Percentiles rank a stretch among this genome's conserved stretches.
These are phyloP conservation scores for Knoxia roxburghii DNA, from an alignment of 257 asterid species.

Conservation along the genomic window DNA sequence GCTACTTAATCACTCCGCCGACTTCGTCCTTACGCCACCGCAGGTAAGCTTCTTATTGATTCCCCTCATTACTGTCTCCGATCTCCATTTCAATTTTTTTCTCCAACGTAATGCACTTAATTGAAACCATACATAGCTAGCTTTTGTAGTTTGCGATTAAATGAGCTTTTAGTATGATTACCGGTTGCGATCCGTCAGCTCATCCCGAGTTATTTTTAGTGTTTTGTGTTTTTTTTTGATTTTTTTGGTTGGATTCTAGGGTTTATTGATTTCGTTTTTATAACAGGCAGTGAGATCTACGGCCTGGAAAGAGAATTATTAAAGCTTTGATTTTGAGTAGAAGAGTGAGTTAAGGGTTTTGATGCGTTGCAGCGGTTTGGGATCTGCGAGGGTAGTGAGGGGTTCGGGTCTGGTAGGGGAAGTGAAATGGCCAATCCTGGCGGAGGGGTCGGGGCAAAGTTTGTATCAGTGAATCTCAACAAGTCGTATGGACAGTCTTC, in stretches of 20 bases:
- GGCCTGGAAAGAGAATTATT: constrained; percentile 20
- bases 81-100: constrained; percentile 11
- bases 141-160: neutral
- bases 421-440: constrained; percentile 60
- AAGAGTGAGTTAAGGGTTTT: constrained; percentile 43
- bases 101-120: constrained; percentile 12
- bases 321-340: constrained; percentile 27
- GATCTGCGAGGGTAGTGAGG: constrained; percentile 43
- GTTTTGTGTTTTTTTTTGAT: neutral
- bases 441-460: constrained; percentile 52
- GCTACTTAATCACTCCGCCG: constrained; percentile 43
- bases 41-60: constrained; percentile 35
- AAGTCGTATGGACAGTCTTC: constrained; percentile 84
- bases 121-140: neutral
- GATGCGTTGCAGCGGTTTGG: constrained; percentile 61
- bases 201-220: neutral
- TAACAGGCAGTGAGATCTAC: constrained; percentile 39
- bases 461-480: constrained; percentile 72
- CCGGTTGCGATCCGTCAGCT: neutral
- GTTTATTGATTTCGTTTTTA: neutral
- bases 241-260: neutral
- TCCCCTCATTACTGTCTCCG: constrained; percentile 7
- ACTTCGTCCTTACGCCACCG: constrained; percentile 41
- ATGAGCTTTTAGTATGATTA: constrained; percentile 9
- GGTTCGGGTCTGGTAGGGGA: constrained; percentile 20